These are phyloP conservation scores for Teunomyces panamensis DNA, from an alignment of 805 yeast genomes.

Conservation along the genomic window DNA sequence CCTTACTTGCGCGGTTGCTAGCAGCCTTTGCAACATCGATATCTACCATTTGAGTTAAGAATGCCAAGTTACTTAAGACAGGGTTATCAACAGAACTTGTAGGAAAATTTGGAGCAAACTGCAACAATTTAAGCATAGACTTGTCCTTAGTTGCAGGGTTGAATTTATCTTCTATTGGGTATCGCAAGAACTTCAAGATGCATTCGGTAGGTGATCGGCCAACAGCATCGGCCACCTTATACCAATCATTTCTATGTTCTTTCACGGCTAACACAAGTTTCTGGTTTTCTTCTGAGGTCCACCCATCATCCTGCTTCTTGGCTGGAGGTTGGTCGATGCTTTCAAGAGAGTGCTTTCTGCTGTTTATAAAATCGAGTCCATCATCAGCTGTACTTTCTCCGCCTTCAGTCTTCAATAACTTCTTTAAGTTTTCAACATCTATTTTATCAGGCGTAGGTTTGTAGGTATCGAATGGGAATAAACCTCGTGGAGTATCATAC, in stretches of 20 bases:
- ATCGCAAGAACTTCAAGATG: conserved; percentile 69
- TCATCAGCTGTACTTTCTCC: conserved; percentile 3
- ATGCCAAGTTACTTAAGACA: conserved; percentile 86
- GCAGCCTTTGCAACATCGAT: conserved; percentile 84
- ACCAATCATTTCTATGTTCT: conserved; percentile 74
- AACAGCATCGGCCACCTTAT: conserved; percentile 61
- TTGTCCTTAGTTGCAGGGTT: conserved; percentile 32
- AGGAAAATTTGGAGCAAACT: conserved; percentile 81
- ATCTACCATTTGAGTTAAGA: conserved; percentile 80
- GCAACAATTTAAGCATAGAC: conserved; percentile 67
- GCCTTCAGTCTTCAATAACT: conserved; percentile 18
- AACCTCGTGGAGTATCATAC: conserved; percentile 87
- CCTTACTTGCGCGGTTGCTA: conserved; percentile 57
- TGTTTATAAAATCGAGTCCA: background rate
- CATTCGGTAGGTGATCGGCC: conserved; percentile 74
- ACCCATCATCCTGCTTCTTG: conserved; percentile 39
- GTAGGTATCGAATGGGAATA: conserved; percentile 86
- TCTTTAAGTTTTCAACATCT: conserved; percentile 37
- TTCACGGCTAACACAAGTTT: conserved; percentile 62
- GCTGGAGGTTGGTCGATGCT: conserved; percentile 11
- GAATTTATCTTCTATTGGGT: conserved; percentile 79
- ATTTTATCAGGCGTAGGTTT: conserved; percentile 57
- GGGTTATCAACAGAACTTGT: conserved; percentile 88
- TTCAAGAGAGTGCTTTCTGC: background rate
- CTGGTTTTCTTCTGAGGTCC: conserved; percentile 68